Conservation (phyloP, 768 basidiomycete species). For the Tulasnella sp. region DNA sequence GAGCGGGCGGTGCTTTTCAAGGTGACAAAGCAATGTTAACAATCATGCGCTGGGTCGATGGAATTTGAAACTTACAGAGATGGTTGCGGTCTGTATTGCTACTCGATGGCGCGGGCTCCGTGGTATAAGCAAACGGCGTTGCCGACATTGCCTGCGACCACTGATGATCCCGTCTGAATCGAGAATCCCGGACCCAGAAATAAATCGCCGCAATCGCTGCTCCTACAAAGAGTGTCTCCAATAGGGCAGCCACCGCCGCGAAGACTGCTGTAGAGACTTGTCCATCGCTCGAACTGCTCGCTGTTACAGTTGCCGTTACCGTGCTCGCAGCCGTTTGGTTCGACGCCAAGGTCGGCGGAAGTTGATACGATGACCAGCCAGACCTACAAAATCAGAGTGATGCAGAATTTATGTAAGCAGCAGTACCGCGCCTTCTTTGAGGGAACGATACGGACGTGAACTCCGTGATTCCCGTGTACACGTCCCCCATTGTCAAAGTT, state of each 20-base stretch:
- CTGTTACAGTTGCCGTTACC: neutral
- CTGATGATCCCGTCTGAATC: too few relatives aligned
- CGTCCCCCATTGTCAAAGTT: neutral
- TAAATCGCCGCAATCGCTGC: too few relatives aligned
- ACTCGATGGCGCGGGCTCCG: too few relatives aligned
- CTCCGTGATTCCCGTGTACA: neutral
- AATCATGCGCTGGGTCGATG: too few relatives aligned
- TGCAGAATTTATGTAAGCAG: neutral
- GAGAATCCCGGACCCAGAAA: too few relatives aligned
- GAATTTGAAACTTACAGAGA: too few relatives aligned
- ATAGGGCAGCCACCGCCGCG: neutral
- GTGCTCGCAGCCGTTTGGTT: too few relatives aligned
- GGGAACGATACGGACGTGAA: neutral
- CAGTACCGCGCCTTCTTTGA: neutral
- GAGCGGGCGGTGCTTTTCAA: too few relatives aligned
- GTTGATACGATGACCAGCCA: neutral
- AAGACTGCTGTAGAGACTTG: neutral
- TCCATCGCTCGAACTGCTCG: too few relatives aligned
- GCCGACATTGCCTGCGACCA: neutral
- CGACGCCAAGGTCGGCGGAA: neutral
- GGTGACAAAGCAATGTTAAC: too few relatives aligned
- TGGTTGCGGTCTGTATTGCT: too few relatives aligned
- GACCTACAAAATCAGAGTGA: neutral
- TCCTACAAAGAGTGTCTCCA: neutral
- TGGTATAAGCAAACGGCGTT: neutral